A percentile compares a stretch with the other conserved stretches of the same genome.
Evolutionary conservation across 2,329 filamentous ascomycete genomes (phyloP).

Genomic region (Sphaerulina vaccinii): DNA sequence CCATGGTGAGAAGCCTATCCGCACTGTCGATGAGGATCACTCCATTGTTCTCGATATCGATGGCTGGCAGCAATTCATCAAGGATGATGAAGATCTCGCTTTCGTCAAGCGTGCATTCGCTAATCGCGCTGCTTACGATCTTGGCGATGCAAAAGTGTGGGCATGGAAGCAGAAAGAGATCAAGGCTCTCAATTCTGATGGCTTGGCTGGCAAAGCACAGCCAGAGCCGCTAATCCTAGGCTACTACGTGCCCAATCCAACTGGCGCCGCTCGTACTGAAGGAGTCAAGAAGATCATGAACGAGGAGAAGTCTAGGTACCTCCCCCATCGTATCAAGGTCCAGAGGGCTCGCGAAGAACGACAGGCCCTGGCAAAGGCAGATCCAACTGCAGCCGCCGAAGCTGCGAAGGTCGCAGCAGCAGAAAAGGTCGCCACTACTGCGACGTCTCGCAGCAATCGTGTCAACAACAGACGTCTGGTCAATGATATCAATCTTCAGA

Average conservation of each 20-base stretch:
- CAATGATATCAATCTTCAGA: slow-evolving; percentile 92
- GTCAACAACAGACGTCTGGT: slow-evolving; percentile 93
- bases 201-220: slow-evolving; percentile 54
- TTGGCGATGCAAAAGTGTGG: slow-evolving; percentile 63
- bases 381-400: slow-evolving; percentile 62
- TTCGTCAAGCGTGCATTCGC: slow-evolving; percentile 56
- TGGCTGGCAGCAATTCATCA: slow-evolving; percentile 66
- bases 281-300: slow-evolving; percentile 94
- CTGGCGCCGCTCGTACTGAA: slow-evolving; percentile 86
- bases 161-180: slow-evolving; percentile 71
- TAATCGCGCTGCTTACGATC: slow-evolving; percentile 46
- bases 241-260: slow-evolving; percentile 80
- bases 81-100: slow-evolving; percentile 66
- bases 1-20: slow-evolving; percentile 56
- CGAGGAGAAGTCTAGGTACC: slow-evolving; percentile 95
- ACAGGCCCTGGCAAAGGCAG: slow-evolving; percentile 69
- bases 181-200: slow-evolving; percentile 64
- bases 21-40: slow-evolving; percentile 66
- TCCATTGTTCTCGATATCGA: slow-evolving; percentile 66
- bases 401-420: slow-evolving; percentile 63
- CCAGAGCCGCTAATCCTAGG: slow-evolving; percentile 58
- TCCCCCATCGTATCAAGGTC: slow-evolving; percentile 96
- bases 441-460: slow-evolving; percentile 87
- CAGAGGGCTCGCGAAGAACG: slow-evolving; percentile 87
- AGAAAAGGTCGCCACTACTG: slow-evolving; percentile 79